Percentiles rank a stretch among this genome's conserved stretches.
These are phyloP conservation scores for Populus hybrid DNA, from an alignment of 441 rosid genomes.

Conservation along the genomic window DNA sequence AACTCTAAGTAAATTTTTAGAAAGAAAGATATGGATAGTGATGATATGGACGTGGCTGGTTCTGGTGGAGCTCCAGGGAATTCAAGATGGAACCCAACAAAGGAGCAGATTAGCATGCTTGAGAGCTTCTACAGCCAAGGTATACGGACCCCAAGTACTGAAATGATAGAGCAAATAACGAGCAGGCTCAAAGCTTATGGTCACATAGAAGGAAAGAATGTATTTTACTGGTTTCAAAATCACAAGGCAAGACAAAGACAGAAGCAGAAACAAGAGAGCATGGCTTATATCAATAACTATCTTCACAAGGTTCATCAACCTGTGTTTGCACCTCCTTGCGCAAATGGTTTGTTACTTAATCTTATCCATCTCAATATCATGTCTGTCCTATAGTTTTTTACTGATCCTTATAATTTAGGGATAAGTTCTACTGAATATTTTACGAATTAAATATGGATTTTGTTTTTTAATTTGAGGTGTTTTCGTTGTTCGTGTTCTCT, in stretches of 20 bases:
- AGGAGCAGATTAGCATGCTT: conserved; percentile 72
- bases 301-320: conserved; percentile 39
- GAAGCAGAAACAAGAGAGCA: conserved; percentile 78
- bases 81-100: conserved; percentile 92
- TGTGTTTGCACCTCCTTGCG: conserved; percentile 35
- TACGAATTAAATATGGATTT: neutral
- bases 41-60: conserved; percentile 18
- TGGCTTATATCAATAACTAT: conserved; percentile 54
- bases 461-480: neutral
- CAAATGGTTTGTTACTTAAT: conserved; percentile 47
- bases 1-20: neutral
- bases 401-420: neutral
- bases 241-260: conserved; percentile 95
- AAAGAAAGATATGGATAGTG: conserved; percentile 31
- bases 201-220: conserved; percentile 91
- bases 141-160: conserved; percentile 77
- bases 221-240: conserved; percentile 97
- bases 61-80: conserved; percentile 31
- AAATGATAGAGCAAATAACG: conserved; percentile 88
- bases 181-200: conserved; percentile 64
- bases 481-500: conserved; percentile 27
- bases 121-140: conserved; percentile 77
- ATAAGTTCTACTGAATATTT: neutral
- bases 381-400: neutral
- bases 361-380: neutral